Evolutionary conservation across 148 eudicot genomes (phyloP), one percentile per base, ranked within the genome.

Genomic region (Cornus florida): DNA sequence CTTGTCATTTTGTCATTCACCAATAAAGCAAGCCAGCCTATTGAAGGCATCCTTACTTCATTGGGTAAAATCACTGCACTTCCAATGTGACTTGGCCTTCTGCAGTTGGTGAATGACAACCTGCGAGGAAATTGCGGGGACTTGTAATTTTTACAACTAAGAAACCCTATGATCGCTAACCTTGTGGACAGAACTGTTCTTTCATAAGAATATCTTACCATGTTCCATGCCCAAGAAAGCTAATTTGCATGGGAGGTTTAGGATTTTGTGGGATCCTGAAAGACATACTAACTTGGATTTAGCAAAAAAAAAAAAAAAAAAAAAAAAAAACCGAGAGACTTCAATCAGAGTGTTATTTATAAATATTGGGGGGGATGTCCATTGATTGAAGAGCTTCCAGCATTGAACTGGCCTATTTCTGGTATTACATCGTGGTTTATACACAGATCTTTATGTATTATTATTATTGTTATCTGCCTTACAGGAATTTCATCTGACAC

Each of bases 401-500:
- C 66, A 62, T 20, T 6, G 8, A 17, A 20, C 48, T 19, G 24
- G 23, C 66, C 66, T 19, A 62, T 62, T 62, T 62, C 0, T 19
- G 17, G 66, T 17, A n/a, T 62, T 62, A 62, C 22, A 62, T 6
- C 0, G 24, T 13, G 23, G 9, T 17, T 17, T 20, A 62, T 62
- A 6, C 19, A n/a, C 9, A 5, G 19, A 14, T 10, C 24, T 17
- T 69, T 53, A 43, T 4, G 38, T 2, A 13, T 39, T 66, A 9
- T 65, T 32, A 4, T 12, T 43, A n/a, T 22, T n/a, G 10, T n/a
- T 71, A 7, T 62, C 32, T 35, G 72, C 28, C 62, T 60, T 76
- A 33, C 96, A 96, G 99, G 93, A 94, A 57, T 96, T 96, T 80
- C 99, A 96, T 85, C 57, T 92, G 84, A 81, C 98, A 22, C 82